These are phyloP conservation scores for Debaryomycetaceae sp. DNA, from an alignment of 1,139 yeast genomes.

Conservation along the genomic window DNA sequence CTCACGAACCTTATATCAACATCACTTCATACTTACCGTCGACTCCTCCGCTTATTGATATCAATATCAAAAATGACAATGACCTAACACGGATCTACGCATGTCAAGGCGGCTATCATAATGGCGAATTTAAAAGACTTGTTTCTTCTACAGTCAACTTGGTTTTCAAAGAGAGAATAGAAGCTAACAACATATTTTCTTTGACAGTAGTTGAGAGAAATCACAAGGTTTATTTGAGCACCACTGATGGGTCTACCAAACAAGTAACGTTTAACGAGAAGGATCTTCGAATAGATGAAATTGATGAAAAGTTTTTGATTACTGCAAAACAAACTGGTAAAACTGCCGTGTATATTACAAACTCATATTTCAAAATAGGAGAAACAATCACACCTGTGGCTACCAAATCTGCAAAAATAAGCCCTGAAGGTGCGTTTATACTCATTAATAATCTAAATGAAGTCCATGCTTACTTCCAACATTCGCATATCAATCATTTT, in stretches of 20 bases:
- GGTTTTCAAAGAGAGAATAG: background rate
- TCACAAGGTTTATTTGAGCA: background rate
- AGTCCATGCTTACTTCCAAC: background rate
- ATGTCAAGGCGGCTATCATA: slow-evolving; percentile 40
- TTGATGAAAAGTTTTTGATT: background rate
- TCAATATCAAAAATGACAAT: slow-evolving; percentile 11
- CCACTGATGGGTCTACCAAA: background rate
- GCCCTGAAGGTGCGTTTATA: background rate
- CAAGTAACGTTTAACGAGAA: background rate
- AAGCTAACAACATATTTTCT: background rate
- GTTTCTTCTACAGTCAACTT: slow-evolving; percentile 1
- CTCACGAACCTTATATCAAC: slow-evolving; percentile 26
- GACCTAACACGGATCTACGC: slow-evolving; percentile 16
- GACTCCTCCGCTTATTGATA: slow-evolving; percentile 37
- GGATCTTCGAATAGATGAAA: background rate
- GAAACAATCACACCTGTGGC: background rate
- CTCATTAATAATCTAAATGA: background rate
- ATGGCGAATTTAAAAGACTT: slow-evolving; percentile 30
- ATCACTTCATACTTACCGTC: slow-evolving; percentile 21
- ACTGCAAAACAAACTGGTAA: background rate
- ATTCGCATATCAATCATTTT: background rate
- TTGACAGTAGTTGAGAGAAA: background rate
- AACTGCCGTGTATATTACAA: background rate
- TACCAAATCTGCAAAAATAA: background rate
- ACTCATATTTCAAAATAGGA: background rate